Evolutionary conservation across 2,329 filamentous ascomycete species (phyloP).

Genomic region (Calonectria ilicicola): DNA sequence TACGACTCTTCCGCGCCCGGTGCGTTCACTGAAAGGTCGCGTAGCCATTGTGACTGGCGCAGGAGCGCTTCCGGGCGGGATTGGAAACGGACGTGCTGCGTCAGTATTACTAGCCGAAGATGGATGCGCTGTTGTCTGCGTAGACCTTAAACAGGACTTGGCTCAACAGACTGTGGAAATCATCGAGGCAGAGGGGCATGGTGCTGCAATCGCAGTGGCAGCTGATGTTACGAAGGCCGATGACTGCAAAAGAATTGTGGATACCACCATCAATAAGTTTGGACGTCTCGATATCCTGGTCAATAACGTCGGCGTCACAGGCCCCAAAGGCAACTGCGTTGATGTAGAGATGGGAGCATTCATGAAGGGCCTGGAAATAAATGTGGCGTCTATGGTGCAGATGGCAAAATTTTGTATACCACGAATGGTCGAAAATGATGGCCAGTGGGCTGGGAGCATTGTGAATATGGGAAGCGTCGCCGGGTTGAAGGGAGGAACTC

Average conservation of each 20-base stretch:
- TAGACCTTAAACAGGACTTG: conserved; percentile 63
- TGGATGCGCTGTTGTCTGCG: conserved; percentile 67
- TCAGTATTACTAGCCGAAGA: conserved; percentile 71
- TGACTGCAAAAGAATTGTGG: conserved; percentile 61
- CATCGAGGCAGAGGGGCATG: conserved; percentile 54
- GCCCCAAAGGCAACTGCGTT: conserved; percentile 68
- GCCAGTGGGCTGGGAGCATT: conserved; percentile 61
- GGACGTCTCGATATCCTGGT: conserved; percentile 72
- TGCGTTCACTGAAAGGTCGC: conserved; percentile 39
- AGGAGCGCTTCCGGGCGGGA: conserved; percentile 66
- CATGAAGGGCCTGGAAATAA: conserved; percentile 68
- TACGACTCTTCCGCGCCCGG: background rate
- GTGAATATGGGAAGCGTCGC: conserved; percentile 74
- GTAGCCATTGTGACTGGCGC: conserved; percentile 70
- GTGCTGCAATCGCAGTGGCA: conserved; percentile 54
- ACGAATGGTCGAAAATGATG: conserved; percentile 66
- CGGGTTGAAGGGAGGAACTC: conserved; percentile 61
- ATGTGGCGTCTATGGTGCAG: conserved; percentile 74
- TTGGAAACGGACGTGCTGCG: conserved; percentile 70
- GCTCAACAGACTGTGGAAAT: conserved; percentile 67
- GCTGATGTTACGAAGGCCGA: conserved; percentile 65
- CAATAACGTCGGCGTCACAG: conserved; percentile 74
- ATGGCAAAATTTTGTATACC: conserved; percentile 74
- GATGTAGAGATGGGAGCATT: conserved; percentile 71
- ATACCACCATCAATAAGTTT: conserved; percentile 58